Evolutionary conservation across 805 yeast species (phyloP).

Genomic region (Pichia cephalocereana): DNA sequence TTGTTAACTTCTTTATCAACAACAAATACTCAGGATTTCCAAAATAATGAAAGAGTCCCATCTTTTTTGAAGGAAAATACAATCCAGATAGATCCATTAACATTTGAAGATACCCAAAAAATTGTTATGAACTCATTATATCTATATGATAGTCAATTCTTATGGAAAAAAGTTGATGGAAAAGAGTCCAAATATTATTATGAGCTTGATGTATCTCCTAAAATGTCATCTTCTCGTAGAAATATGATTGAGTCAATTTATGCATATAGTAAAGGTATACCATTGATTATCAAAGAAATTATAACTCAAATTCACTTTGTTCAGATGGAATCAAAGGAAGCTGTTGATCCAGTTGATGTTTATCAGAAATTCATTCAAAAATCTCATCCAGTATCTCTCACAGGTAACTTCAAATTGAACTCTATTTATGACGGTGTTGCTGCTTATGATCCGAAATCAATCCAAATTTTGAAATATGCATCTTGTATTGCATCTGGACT

Average conservation of each 20-base stretch:
- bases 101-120: constrained; percentile 1
- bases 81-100: constrained; percentile 4
- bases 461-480: constrained; percentile 29
- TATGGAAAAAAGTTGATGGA: constrained; percentile 4
- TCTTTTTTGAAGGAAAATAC: constrained; percentile 1
- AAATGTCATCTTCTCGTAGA: background rate
- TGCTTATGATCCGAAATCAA: constrained; percentile 5
- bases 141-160: constrained; percentile 3
- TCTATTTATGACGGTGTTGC: constrained; percentile 3
- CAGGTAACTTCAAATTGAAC: constrained; percentile 1
- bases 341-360: background rate
- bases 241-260: constrained; percentile 13
- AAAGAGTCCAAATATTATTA: background rate
- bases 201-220: background rate
- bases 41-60: background rate
- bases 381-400: background rate
- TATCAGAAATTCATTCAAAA: background rate
- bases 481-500: constrained; percentile 33
- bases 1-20: constrained; percentile 2
- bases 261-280: constrained; percentile 17
- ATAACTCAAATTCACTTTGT: constrained; percentile 26
- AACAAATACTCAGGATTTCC: background rate
- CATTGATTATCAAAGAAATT: constrained; percentile 14
- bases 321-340: background rate
- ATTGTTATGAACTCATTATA: constrained; percentile 1